Evolutionary conservation across 805 yeast genomes (phyloP).

Genomic region (Yamadazyma sp.): DNA sequence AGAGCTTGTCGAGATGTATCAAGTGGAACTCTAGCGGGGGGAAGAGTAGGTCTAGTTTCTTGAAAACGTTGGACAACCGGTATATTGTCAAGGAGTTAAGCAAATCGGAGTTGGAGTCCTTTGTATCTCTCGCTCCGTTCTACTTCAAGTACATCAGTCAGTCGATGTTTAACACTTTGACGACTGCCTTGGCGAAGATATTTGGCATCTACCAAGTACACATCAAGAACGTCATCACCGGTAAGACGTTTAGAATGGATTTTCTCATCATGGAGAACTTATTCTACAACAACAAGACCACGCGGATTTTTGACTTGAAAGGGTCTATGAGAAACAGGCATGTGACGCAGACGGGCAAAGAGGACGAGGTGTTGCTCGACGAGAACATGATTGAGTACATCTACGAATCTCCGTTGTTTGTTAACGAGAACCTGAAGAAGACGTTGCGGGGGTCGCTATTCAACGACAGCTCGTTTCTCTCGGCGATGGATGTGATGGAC

Average conservation of each 20-base stretch:
- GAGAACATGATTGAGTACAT: constrained; percentile 98
- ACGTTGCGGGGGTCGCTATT: constrained; percentile 83
- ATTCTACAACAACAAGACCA: constrained; percentile 77
- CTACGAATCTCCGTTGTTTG: constrained; percentile 93
- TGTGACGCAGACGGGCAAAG: constrained; percentile 93
- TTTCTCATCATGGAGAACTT: constrained; percentile 94
- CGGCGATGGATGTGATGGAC: constrained; percentile 99
- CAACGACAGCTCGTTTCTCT: constrained; percentile 91
- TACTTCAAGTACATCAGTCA: constrained; percentile 96
- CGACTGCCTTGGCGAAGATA: constrained; percentile 90
- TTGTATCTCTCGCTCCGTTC: constrained; percentile 92
- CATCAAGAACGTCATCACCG: constrained; percentile 70
- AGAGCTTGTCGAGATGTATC: constrained; percentile 87
- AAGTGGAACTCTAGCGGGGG: constrained; percentile 98
- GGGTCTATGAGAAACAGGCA: constrained; percentile 98
- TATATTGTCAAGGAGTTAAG: constrained; percentile 87
- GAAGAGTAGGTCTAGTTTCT: constrained; percentile 90
- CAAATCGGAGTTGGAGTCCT: constrained; percentile 86
- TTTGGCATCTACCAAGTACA: constrained; percentile 95
- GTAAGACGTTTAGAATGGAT: constrained; percentile 80
- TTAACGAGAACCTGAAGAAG: constrained; percentile 86
- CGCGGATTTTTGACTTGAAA: constrained; percentile 89
- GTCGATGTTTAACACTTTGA: constrained; percentile 90
- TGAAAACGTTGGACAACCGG: constrained; percentile 88
- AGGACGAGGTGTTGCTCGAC: constrained; percentile 89